Base-by-base conservation (phyloP, 2,329 filamentous ascomycete species). In the Madurella mycetomatis region DNA sequence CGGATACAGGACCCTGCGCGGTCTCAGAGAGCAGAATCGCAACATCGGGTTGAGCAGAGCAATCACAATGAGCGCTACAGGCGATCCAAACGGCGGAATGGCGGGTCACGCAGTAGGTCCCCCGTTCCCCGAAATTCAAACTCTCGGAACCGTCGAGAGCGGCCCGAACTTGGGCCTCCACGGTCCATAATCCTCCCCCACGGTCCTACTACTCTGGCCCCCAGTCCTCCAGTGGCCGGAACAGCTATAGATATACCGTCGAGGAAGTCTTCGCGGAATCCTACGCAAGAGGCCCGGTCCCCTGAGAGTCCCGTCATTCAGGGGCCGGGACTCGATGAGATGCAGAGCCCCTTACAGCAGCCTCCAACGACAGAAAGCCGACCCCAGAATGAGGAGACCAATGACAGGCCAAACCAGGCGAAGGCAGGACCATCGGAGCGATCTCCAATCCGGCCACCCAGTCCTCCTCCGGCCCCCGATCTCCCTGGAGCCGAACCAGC, bases 381-480 rank as follows among this genome's bases (percentile, higher is more conserved):
- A n/a, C n/a, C n/a, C n/a, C n/a, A n/a, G n/a, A n/a, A n/a, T 34
- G 31, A 34, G 31, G 31, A 34, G 31, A 34, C 31, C 12, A 17
- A 47, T n/a, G 19, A 34, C 44, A 37, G 19, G 32, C 31, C 44
- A 17, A 12, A 47, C 5, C 44, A 37, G 44, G 32, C 30, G 25
- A 47, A 47, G 32, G 44, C 11, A 47, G 44, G 30, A 37, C 31
- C 31, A 37, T 47, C 17, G 31, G 37, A 47, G 9, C 44, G 44
- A 47, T 47, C 44, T 47, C 30, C 44, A 34, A 47, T 47, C 17
- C 44, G 44, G 32, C 44, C 30, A 32, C 44, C 44, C 32, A 47
- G 44, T 34, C 30, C 44, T 34, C 31, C 31, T 34, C 31, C 12
- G 12, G 31, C 12, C 31, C 31, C 31, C 31, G 31, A 34, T 34